Conservation (phyloP, 1,284 basidiomycete genomes). For the Sporisorium sorghi region DNA sequence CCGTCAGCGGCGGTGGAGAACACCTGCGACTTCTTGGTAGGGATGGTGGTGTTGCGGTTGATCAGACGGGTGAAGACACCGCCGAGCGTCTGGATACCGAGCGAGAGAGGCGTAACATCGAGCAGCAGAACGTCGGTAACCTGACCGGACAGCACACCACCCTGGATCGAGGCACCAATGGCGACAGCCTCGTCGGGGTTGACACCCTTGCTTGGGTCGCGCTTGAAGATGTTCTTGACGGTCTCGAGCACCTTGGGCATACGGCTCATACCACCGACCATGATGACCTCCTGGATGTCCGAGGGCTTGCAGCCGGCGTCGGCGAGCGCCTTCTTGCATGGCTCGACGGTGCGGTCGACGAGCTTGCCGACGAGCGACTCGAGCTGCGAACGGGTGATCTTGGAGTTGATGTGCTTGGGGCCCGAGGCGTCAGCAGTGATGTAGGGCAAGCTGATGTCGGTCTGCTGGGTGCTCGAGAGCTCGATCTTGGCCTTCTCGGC, state of each 20-base stretch:
- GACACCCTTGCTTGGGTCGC: constrained; percentile 94
- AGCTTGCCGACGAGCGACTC: constrained; percentile 95
- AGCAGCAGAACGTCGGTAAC: constrained; percentile 69
- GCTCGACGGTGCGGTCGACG: constrained; percentile 98
- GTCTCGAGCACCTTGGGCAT: constrained; percentile 99
- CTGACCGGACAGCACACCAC: constrained; percentile 69
- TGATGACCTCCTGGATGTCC: constrained; percentile 99
- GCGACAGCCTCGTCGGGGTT: constrained; percentile 73
- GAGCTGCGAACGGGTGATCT: constrained; percentile 84
- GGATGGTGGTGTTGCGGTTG: constrained; percentile 69
- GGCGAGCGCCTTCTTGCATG: constrained; percentile 98
- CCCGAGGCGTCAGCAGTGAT: constrained; percentile 99
- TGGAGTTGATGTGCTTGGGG: constrained; percentile 78
- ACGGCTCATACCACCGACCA: constrained; percentile 99
- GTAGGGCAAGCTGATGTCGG: constrained; percentile 97
- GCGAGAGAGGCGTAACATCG: constrained; percentile 69
- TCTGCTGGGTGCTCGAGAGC: constrained; percentile 96
- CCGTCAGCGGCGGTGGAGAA: constrained; percentile 70
- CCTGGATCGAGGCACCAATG: constrained; percentile 70
- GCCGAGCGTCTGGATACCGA: constrained; percentile 70
- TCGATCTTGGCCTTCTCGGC: constrained; percentile 99
- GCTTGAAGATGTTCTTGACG: constrained; percentile 97
- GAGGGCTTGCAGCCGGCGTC: constrained; percentile 97
- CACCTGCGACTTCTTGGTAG: constrained; percentile 68
- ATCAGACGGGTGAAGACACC: constrained; percentile 69